Base-by-base conservation (phyloP, 495 filamentous ascomycete genomes). In the Cenococcum geophilum region DNA sequence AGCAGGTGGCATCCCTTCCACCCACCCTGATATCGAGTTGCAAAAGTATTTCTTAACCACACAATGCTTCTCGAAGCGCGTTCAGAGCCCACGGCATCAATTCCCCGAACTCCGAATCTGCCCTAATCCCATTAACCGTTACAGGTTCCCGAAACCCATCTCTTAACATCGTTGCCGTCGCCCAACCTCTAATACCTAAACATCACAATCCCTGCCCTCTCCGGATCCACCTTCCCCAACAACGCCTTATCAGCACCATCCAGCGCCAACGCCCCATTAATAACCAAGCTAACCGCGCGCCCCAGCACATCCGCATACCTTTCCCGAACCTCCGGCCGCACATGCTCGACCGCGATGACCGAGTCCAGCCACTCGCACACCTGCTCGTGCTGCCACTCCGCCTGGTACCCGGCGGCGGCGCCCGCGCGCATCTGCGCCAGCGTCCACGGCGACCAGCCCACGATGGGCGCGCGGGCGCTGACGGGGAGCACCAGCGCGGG, bases 391-490 rank as follows among this genome's bases (percentile, higher is more conserved):
- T 73, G 72, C 61, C 55, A 64, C 59, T 72, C 64, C 10, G 73
- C 65, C 47, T 56, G 43, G 16, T 68, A 64, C 4, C 40, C 55
- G 11, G 58, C 66, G 12, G 62, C 34, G 5, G 43, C 48, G 9
- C 58, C 37, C 6, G 23, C 43, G 10, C 67, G 61, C 55, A 73
- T 72, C 32, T 67, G 63, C n/a, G 55, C 35, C 23, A 76, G 45
- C 21, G 74, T 76, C 66, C 65, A 71, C 0, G 74, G 72, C 1
- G 59, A 69, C 74, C 74, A 76, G 8, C 72, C 74, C 21, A 68
- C 62, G 47, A 76, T 65, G 22, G 74, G 74, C 0, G 71, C 67
- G 34, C 45, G 63, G 18, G 57, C 52, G 16, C 58, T 74, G 4
- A 70, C 71, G 8, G 74, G 74, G 16, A 76, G 57, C 5, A 76